phyloP scores from a whole-genome alignment of 129 eudicot species.

The Saposhnikovia divaricata region DNA sequence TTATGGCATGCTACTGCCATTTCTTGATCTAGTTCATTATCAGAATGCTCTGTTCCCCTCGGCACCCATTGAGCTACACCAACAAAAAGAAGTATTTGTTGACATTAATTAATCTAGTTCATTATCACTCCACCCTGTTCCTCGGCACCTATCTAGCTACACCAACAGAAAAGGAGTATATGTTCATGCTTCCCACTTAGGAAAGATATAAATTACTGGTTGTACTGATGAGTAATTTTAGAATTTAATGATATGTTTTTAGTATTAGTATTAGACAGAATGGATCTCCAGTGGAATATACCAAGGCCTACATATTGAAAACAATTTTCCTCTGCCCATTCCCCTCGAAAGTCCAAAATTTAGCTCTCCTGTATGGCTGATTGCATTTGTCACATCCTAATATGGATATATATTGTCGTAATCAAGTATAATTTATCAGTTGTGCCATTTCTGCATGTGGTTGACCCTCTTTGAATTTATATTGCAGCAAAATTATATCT shows the following conservation, averaged over 20 bases:
- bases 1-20: background rate
- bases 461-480: constrained; percentile 1
- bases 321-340: background rate
- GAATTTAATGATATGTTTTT: too few species aligned
- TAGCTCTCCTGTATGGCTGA: background rate
- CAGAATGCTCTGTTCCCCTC: background rate
- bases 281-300: background rate
- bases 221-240: background rate
- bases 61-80: background rate
- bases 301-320: background rate
- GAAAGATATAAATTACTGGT: background rate
- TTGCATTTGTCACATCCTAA: background rate
- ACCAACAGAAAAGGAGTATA: background rate
- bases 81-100: background rate
- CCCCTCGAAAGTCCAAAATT: background rate
- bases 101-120: background rate
- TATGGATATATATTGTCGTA: background rate
- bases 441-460: background rate
- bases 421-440: background rate
- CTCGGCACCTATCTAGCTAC: background rate
- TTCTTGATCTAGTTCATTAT: background rate
- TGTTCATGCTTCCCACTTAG: background rate
- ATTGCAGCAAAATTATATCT: constrained; percentile 73
- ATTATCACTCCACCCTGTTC: background rate
- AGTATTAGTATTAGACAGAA: too few species aligned